Percentiles rank a stretch among this genome's conserved stretches.
phyloP scores from a whole-genome alignment of 768 basidiomycete genomes.

The Naematelia aurantialba region DNA sequence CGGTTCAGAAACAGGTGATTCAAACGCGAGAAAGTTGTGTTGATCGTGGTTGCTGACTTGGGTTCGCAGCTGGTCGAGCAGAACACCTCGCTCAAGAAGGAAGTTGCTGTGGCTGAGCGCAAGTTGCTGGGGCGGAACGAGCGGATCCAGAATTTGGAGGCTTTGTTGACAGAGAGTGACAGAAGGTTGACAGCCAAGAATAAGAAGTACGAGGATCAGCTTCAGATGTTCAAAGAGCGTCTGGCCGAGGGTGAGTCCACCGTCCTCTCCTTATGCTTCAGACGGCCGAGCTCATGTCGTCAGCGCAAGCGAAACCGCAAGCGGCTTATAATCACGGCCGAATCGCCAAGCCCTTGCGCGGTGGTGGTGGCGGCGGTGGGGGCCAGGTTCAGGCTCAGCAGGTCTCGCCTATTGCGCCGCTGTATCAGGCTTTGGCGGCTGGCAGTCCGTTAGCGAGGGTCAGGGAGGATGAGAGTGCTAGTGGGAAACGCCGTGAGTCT shows the following conservation, averaged over 20 bases:
- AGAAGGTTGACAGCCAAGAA: conserved; percentile 86
- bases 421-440: conserved; percentile 25
- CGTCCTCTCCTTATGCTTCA: neutral
- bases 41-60: neutral
- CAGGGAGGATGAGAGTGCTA: conserved; percentile 29
- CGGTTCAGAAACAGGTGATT: conserved; percentile 92
- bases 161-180: conserved; percentile 87
- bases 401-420: conserved; percentile 7
- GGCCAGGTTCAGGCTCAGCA: neutral
- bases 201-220: conserved; percentile 88
- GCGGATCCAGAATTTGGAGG: conserved; percentile 93
- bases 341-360: conserved; percentile 93
- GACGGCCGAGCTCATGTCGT: conserved; percentile 20
- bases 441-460: conserved; percentile 40
- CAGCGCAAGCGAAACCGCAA: conserved; percentile 71
- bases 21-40: neutral
- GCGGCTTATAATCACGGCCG: conserved; percentile 76
- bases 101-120: conserved; percentile 92
- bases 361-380: conserved; percentile 60
- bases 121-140: conserved; percentile 95
- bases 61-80: conserved; percentile 84
- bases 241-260: conserved; percentile 74
- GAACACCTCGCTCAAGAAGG: conserved; percentile 94
- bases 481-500: conserved; percentile 41
- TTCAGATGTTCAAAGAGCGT: conserved; percentile 86